phyloP scores from a whole-genome alignment of 805 yeast species.

The Starmerella stigmatis region DNA sequence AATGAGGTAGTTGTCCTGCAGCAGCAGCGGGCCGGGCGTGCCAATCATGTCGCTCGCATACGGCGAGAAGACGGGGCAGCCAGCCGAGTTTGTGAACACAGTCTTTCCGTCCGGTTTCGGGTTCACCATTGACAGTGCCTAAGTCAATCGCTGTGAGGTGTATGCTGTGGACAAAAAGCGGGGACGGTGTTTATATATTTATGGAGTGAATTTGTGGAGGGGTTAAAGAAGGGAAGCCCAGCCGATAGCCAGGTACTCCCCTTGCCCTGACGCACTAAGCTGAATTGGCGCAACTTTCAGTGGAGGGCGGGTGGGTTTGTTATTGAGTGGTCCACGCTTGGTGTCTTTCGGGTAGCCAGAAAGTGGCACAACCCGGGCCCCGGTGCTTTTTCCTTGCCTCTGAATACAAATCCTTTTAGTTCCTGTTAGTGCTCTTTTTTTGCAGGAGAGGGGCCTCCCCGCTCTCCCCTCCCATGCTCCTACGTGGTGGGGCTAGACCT shows the following conservation, averaged over 20 bases:
- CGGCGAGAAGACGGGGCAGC: constrained; percentile 48
- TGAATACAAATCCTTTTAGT: too few relatives aligned
- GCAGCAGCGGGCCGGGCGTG: constrained; percentile 45
- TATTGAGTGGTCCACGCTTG: too few relatives aligned
- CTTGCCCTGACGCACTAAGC: not conserved
- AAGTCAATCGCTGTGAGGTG: not conserved
- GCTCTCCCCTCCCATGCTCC: too few relatives aligned
- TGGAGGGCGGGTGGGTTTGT: too few relatives aligned
- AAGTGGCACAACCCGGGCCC: too few relatives aligned
- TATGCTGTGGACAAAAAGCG: not conserved
- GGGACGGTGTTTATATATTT: not conserved
- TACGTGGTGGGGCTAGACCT: too few relatives aligned
- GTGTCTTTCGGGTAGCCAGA: too few relatives aligned
- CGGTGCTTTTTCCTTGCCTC: too few relatives aligned
- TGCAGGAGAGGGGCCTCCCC: too few relatives aligned
- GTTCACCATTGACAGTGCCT: constrained; percentile 8
- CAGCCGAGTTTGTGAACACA: constrained; percentile 42
- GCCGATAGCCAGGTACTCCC: not conserved
- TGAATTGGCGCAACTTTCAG: not conserved
- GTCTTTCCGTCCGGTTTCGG: constrained; percentile 21
- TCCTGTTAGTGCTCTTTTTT: too few relatives aligned
- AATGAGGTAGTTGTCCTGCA: constrained; percentile 49
- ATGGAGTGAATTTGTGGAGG: not conserved
- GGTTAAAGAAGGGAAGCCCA: too few relatives aligned
- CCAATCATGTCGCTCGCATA: constrained; percentile 46